These are phyloP conservation scores for Aethionema arabicum DNA, from an alignment of 345 rosid genomes.

Conservation along the genomic window DNA sequence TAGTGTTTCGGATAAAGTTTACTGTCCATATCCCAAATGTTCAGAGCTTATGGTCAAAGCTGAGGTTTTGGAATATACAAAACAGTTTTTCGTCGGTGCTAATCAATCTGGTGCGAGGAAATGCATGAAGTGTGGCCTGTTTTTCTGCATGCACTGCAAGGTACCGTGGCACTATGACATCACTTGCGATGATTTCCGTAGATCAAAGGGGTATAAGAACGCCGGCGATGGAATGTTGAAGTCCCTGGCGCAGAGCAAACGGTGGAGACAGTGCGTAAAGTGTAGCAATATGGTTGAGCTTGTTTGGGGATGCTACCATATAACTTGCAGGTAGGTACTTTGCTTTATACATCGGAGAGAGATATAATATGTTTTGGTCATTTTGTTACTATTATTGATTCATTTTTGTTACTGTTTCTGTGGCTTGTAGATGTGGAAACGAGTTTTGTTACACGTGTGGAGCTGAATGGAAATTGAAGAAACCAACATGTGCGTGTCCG, in stretches of 20 bases:
- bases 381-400: constrained; percentile 9
- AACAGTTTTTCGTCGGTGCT: constrained; percentile 28
- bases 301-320: constrained; percentile 54
- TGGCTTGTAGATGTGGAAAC: constrained; percentile 46
- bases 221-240: constrained; percentile 52
- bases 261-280: constrained; percentile 50
- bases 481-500: constrained; percentile 50
- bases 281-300: constrained; percentile 59
- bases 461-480: constrained; percentile 53
- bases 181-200: constrained; percentile 51
- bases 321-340: constrained; percentile 51
- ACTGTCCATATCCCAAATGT: constrained; percentile 78
- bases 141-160: constrained; percentile 71
- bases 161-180: constrained; percentile 68
- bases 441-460: constrained; percentile 72
- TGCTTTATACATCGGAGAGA: neutral
- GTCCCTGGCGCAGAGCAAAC: constrained; percentile 46
- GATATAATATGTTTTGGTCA: neutral
- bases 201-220: constrained; percentile 40
- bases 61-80: constrained; percentile 48
- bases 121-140: constrained; percentile 55
- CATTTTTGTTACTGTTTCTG: neutral
- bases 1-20: constrained; percentile 56
- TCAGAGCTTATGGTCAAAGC: constrained; percentile 68
- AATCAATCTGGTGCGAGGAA: constrained; percentile 46